Evolutionary conservation across 495 filamentous ascomycete genomes (phyloP), one percentile per base, ranked within the genome.

Genomic region (Beverwykella pulmonaria): DNA sequence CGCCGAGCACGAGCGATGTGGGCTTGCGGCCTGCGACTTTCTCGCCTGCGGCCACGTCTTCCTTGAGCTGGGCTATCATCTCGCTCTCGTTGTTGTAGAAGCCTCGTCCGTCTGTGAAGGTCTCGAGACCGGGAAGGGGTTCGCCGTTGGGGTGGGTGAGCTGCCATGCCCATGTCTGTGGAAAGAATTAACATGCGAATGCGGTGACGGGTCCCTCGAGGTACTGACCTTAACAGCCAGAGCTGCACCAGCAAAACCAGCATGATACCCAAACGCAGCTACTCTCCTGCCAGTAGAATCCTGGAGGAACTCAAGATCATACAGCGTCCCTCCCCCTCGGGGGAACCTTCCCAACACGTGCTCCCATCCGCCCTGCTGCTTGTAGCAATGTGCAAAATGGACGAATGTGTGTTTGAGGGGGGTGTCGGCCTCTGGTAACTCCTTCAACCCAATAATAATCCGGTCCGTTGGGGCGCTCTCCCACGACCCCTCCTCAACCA

Each of bases 251-350:
- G 53, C 70, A 41, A 74, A 93, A 22, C 90, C 91, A 52, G 91
- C 91, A 59, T 90, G 88, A 77, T 90, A 74, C 41, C 77, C 61
- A 58, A 82, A 80, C 0, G 82, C 83, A 19, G 93, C 92, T 46
- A 98, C 90, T 73, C 93, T 82, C 50, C 92, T 82, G n/a, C 91
- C 90, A 49, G 74, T 82, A 32, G 84, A 84, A 68, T 96, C 90
- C 19, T 86, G 85, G n/a, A 97, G 80, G 77, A 97, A 97, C 74
- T 98, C 93, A 59, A 98, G 82, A 70, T 98, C 93, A 49, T 92
- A 83, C 25, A 98, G 85, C 9, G 85, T 90, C 53, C 93, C 93
- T 49, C 88, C 89, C 30, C 93, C 94, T 29, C 88, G 83, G 8
- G 89, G 83, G 79, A 93, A 98, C 48, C 93, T 83, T 58, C 86